Conservation (phyloP, 805 yeast genomes). For the Lipomyces yamanashiensis region DNA sequence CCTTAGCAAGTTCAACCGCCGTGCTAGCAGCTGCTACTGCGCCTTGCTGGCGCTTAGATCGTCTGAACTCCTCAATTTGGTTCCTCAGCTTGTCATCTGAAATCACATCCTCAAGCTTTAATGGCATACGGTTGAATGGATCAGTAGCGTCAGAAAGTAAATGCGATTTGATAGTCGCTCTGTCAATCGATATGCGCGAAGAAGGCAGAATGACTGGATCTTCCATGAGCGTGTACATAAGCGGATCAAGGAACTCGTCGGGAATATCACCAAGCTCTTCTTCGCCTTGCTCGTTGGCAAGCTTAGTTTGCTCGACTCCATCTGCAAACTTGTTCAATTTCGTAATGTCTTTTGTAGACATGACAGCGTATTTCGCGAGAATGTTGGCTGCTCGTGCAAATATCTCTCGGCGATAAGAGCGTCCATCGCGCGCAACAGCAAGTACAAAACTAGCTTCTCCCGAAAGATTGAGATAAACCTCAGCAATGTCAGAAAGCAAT, state of each 20-base stretch:
- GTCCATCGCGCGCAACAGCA: slow-evolving; percentile 88
- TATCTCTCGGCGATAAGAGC: slow-evolving; percentile 74
- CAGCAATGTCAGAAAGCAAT: slow-evolving; percentile 68
- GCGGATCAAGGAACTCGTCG: slow-evolving; percentile 94
- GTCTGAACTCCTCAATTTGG: slow-evolving; percentile 63
- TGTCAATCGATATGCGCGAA: slow-evolving; percentile 81
- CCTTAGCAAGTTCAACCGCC: slow-evolving; percentile 5
- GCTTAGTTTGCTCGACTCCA: slow-evolving; percentile 64
- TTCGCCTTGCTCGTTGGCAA: slow-evolving; percentile 51
- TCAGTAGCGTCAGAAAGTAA: slow-evolving; percentile 92
- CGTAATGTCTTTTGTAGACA: slow-evolving; percentile 59
- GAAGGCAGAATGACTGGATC: slow-evolving; percentile 95
- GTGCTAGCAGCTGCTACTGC: slow-evolving; percentile 12
- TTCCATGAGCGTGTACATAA: slow-evolving; percentile 93
- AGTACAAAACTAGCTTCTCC: slow-evolving; percentile 65
- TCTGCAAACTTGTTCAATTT: slow-evolving; percentile 61
- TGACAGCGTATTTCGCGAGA: slow-evolving; percentile 58
- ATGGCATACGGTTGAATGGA: slow-evolving; percentile 93
- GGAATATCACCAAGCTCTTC: slow-evolving; percentile 90
- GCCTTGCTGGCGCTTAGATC: slow-evolving; percentile 17
- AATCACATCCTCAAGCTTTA: slow-evolving; percentile 82
- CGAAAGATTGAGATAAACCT: slow-evolving; percentile 75
- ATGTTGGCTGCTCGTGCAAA: slow-evolving; percentile 75
- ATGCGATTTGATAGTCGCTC: slow-evolving; percentile 91
- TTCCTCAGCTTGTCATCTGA: slow-evolving; percentile 73